Conservation (phyloP, 768 basidiomycete genomes). For the Naematelia encephala region DNA sequence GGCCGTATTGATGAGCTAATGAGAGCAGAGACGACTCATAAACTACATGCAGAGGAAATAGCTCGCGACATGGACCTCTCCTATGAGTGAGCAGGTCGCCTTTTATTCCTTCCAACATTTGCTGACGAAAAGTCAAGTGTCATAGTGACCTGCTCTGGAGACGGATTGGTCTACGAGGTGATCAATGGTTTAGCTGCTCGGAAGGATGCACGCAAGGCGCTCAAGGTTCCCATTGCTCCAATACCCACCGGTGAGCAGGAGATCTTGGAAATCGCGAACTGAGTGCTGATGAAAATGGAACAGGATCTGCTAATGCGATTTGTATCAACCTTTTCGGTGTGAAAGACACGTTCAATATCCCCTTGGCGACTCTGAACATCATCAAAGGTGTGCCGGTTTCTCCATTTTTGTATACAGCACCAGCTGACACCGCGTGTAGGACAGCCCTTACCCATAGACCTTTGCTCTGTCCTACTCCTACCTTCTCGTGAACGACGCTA, state of each 20-base stretch:
- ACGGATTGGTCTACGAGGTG: conserved; percentile 50
- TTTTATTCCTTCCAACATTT: background rate
- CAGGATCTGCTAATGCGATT: conserved; percentile 48
- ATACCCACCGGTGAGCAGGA: conserved; percentile 46
- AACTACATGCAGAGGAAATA: conserved; percentile 47
- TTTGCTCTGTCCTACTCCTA: conserved; percentile 43
- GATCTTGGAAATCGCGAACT: background rate
- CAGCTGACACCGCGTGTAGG: conserved; percentile 20
- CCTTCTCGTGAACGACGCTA: conserved; percentile 27
- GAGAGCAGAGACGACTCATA: conserved; percentile 44
- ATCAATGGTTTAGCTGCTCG: conserved; percentile 49
- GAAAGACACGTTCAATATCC: conserved; percentile 46
- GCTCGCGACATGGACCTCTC: conserved; percentile 29
- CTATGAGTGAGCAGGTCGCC: conserved; percentile 36
- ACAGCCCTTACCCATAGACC: conserved; percentile 39
- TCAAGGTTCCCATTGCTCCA: conserved; percentile 46
- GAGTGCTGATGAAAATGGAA: background rate
- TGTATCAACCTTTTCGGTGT: conserved; percentile 46
- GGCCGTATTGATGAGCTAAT: conserved; percentile 3
- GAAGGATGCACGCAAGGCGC: conserved; percentile 42
- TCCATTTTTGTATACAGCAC: background rate
- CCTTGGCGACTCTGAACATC: conserved; percentile 45
- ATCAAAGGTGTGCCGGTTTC: conserved; percentile 43
- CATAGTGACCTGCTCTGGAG: conserved; percentile 48
- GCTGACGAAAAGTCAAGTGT: conserved; percentile 24